Evolutionary conservation across 192 early-diverging fungal species (phyloP).

Genomic region (Coemansia aciculifera): DNA sequence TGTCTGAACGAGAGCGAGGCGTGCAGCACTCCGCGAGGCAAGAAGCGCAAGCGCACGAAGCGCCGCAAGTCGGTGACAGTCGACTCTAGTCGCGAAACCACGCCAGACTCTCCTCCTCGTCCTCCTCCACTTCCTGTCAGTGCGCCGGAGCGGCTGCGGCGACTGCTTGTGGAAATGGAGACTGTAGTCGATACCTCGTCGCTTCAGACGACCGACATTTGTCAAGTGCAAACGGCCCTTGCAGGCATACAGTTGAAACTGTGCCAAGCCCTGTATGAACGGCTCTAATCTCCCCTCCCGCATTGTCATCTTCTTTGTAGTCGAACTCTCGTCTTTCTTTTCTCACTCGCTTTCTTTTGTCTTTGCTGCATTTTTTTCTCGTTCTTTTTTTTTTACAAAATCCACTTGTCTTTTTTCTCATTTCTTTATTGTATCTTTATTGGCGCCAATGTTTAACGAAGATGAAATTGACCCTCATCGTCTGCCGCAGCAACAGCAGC

Average conservation of each 20-base stretch:
- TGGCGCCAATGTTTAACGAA: conserved; percentile 20
- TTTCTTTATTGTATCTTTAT: not conserved
- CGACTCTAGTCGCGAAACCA: not conserved
- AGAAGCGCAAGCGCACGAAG: conserved; percentile 17
- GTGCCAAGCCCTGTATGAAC: conserved; percentile 18
- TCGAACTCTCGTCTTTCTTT: too few species aligned
- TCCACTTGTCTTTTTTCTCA: conserved; percentile 1
- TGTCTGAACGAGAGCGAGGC: not conserved
- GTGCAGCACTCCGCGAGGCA: conserved; percentile 12
- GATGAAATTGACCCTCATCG: conserved; percentile 52
- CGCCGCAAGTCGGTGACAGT: not conserved
- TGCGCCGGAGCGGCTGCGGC: conserved; percentile 10
- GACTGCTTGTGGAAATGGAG: conserved; percentile 25
- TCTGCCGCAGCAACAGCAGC: conserved; percentile 9
- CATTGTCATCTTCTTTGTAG: not conserved
- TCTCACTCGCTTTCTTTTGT: not conserved
- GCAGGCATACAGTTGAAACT: conserved; percentile 25
- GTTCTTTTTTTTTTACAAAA: not conserved
- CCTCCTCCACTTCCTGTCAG: not conserved
- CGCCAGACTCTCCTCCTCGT: not conserved
- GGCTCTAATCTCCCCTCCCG: not conserved
- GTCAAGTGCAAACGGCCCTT: conserved; percentile 2
- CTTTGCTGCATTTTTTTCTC: not conserved
- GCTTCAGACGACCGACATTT: not conserved
- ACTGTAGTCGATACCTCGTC: not conserved